Base-by-base conservation (phyloP, 345 rosid species). In the Hibiscus mutabilis region DNA sequence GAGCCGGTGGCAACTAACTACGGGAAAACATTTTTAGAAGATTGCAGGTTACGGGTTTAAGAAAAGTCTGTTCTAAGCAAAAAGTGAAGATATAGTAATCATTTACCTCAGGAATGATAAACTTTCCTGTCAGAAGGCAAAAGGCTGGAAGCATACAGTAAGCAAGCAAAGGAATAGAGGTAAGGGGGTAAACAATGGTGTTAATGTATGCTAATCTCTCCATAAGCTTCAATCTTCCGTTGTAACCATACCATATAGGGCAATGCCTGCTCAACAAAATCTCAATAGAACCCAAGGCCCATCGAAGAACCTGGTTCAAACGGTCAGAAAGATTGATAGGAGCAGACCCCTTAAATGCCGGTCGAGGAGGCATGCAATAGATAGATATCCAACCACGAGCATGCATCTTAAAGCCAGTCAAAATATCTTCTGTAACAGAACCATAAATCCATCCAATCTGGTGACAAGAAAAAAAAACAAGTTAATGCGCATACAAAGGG, bases 371-470 rank as follows among this genome's bases (percentile, higher is more conserved):
- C 95, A 91, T 88, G 81, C 99, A 96, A 77, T 96, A 96, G 70
- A 96, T 72, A n/a, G 99, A 96, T 74, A 91, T 88, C 99, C 99
- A 96, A 37, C 99, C 99, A 66, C 97, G 99, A 71, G 98, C 94
- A 77, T 96, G 99, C 99, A 96, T 96, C 86, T 96, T 96, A 77
- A 96, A 96, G 68, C 99, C 99, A 40, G 99, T 96, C 73, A 92
- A 83, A 84, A 95, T 95, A 87, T 95, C 99, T 85, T 95, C 99
- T 4, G 99, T 95, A 63, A 95, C 98, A 5, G 99, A 96, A 76
- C 99, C 99, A 68, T 96, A 96, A 76, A 96, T 96, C 99, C 99
- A 96, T 68, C 99, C 99, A 80, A 92, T 91, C 99, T 96, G 82
- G 33, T 66, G 47, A 61, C 14, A 73, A 3, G n/a, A 69, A 35